Percentiles rank a stretch among this genome's conserved stretches.
phyloP scores from a whole-genome alignment of 192 early-diverging fungal genomes.

The Coemansia sp. region DNA sequence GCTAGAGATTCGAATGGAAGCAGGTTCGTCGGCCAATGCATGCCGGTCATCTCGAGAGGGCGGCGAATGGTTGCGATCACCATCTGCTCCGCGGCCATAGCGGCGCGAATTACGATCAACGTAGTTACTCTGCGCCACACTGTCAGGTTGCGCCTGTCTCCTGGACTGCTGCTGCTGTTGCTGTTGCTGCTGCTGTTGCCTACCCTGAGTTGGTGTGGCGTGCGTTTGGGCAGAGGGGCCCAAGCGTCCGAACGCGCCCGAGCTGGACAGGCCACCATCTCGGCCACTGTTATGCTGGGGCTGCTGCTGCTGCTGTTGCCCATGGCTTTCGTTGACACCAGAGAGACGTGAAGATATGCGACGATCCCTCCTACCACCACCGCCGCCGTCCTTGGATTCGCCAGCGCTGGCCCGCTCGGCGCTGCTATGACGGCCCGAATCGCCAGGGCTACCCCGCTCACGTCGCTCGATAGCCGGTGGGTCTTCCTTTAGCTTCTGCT shows the following conservation, averaged over 20 bases:
- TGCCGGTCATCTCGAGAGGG: background rate
- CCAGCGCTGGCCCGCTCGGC: slow-evolving; percentile 7
- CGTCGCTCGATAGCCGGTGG: background rate
- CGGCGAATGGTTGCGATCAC: background rate
- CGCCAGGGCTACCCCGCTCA: slow-evolving; percentile 13
- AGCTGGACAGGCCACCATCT: background rate
- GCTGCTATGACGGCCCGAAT: slow-evolving; percentile 17
- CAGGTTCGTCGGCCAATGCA: background rate
- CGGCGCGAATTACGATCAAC: slow-evolving; percentile 19
- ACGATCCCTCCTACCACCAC: slow-evolving; percentile 6
- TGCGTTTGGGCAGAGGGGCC: background rate
- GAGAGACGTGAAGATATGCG: slow-evolving; percentile 4
- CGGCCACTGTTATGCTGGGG: background rate
- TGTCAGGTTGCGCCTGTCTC: background rate
- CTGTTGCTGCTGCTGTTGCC: slow-evolving; percentile 9
- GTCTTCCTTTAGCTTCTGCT: slow-evolving; percentile 20
- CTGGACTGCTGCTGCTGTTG: slow-evolving; percentile 23
- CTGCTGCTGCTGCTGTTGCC: slow-evolving; percentile 17
- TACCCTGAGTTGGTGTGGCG: background rate
- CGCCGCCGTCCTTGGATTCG: background rate
- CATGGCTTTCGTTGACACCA: background rate
- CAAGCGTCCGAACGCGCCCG: background rate
- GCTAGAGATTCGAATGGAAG: slow-evolving; percentile 8
- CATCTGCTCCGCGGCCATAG: slow-evolving; percentile 13
- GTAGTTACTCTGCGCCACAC: background rate